Evolutionary conservation across 2,329 filamentous ascomycete genomes (phyloP).

Genomic region (Botrytis porri): DNA sequence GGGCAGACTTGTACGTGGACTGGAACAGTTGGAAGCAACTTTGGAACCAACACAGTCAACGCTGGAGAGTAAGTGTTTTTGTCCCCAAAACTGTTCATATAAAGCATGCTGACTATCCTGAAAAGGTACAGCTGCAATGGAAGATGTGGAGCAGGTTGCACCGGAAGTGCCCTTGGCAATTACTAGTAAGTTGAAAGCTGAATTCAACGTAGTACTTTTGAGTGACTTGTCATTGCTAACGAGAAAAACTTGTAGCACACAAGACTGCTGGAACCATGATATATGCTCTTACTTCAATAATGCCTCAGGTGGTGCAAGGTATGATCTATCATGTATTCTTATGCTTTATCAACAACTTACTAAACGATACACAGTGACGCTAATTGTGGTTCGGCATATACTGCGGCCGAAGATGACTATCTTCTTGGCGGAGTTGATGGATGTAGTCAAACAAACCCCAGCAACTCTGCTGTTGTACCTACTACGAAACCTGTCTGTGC

Average conservation of each 20-base stretch:
- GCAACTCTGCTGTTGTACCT: conserved; percentile 33
- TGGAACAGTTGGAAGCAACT: conserved; percentile 48
- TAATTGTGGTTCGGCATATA: conserved; percentile 48
- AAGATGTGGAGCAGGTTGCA: conserved; percentile 48
- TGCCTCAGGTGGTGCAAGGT: conserved; percentile 47
- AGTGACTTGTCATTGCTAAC: neutral
- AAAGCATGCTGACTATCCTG: neutral
- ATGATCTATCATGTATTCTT: neutral
- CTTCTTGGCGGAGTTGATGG: conserved; percentile 39
- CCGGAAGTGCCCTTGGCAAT: conserved; percentile 45
- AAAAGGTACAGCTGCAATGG: conserved; percentile 49
- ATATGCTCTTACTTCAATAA: conserved; percentile 51
- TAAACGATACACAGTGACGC: conserved; percentile 41
- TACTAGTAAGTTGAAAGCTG: conserved; percentile 38
- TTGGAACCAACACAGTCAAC: conserved; percentile 41
- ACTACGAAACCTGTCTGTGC: conserved; percentile 34
- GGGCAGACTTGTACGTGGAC: conserved; percentile 45
- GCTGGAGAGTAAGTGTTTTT: conserved; percentile 45
- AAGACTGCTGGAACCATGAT: conserved; percentile 51
- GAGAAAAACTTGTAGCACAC: conserved; percentile 36
- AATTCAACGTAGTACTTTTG: neutral
- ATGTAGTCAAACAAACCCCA: conserved; percentile 41
- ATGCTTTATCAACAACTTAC: neutral
- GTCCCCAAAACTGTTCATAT: neutral
- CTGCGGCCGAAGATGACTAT: conserved; percentile 46